These are phyloP conservation scores for Phoma herbarum DNA, from an alignment of 2,329 filamentous ascomycete genomes.

Conservation along the genomic window DNA sequence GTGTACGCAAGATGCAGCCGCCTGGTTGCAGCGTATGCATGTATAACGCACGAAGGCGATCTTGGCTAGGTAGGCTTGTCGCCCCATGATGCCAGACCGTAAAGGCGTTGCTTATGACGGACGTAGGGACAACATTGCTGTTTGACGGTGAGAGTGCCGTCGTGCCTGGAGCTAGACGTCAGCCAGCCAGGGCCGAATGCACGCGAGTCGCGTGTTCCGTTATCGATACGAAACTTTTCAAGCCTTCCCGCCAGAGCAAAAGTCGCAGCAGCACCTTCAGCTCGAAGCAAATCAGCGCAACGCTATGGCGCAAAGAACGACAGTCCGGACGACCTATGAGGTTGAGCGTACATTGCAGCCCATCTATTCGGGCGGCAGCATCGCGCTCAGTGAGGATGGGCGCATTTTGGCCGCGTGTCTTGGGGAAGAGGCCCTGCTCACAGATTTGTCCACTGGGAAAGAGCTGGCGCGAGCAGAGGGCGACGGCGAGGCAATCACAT, in stretches of 20 bases:
- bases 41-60: conserved; percentile 46
- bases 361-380: conserved; percentile 90
- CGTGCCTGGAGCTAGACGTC: conserved; percentile 14
- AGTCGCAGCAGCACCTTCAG: conserved; percentile 10
- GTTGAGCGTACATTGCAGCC: conserved; percentile 83
- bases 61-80: conserved; percentile 50
- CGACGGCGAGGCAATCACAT: conserved; percentile 76
- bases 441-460: conserved; percentile 81
- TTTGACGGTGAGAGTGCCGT: not conserved
- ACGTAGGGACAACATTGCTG: not conserved
- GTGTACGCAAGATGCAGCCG: not conserved
- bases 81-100: conserved; percentile 38
- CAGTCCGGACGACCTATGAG: conserved; percentile 87
- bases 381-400: conserved; percentile 82
- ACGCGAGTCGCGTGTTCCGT: conserved; percentile 11
- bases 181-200: not conserved
- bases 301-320: conserved; percentile 63
- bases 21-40: not conserved
- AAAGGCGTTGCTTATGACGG: not conserved
- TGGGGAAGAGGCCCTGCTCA: conserved; percentile 90
- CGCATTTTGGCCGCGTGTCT: conserved; percentile 85
- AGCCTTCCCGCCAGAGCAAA: conserved; percentile 28
- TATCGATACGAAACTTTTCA: conserved; percentile 51
- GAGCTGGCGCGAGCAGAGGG: conserved; percentile 89
- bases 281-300: conserved; percentile 19